phyloP scores from a whole-genome alignment of 169 alveolate species.

The Plasmodium cynomolgi region DNA sequence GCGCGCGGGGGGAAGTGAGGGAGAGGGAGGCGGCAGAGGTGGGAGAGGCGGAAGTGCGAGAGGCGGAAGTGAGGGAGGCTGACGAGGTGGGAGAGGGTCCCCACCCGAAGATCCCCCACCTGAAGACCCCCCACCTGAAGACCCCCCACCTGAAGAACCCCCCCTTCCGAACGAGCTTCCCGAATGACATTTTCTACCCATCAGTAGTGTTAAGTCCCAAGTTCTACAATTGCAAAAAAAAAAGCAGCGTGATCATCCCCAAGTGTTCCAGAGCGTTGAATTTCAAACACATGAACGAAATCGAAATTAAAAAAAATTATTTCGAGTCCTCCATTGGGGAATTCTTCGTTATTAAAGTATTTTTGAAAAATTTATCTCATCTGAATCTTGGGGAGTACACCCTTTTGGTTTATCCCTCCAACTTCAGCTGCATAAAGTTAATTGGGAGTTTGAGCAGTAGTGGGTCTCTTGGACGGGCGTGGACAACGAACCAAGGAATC shows the following conservation, averaged over 20 bases:
- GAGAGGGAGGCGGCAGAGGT: not conserved
- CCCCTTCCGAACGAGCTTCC: slow-evolving; percentile 8
- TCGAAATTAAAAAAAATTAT: slow-evolving; percentile 55
- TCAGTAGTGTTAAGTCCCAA: slow-evolving; percentile 21
- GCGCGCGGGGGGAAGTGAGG: not conserved
- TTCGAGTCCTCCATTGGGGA: slow-evolving; percentile 22
- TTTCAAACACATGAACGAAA: slow-evolving; percentile 4
- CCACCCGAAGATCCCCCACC: no score
- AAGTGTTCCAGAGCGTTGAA: slow-evolving; percentile 42
- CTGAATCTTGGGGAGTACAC: slow-evolving; percentile 57
- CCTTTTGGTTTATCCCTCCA: slow-evolving; percentile 55
- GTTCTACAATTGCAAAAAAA: slow-evolving; percentile 58
- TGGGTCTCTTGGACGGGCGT: slow-evolving; percentile 1
- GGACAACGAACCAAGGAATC: not conserved
- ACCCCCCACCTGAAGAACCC: no score
- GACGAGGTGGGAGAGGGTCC: not conserved
- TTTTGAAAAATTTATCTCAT: not conserved
- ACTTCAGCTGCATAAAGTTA: slow-evolving; percentile 57
- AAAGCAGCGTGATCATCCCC: slow-evolving; percentile 61
- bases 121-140: no score
- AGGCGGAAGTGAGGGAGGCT: not conserved
- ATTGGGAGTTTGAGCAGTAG: slow-evolving; percentile 35
- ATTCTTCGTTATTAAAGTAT: slow-evolving; percentile 26
- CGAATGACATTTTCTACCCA: slow-evolving; percentile 56
- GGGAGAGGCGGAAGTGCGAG: not conserved